These are phyloP conservation scores for Trichoderma parareesei DNA, from an alignment of 495 filamentous ascomycete species.

Conservation along the genomic window DNA sequence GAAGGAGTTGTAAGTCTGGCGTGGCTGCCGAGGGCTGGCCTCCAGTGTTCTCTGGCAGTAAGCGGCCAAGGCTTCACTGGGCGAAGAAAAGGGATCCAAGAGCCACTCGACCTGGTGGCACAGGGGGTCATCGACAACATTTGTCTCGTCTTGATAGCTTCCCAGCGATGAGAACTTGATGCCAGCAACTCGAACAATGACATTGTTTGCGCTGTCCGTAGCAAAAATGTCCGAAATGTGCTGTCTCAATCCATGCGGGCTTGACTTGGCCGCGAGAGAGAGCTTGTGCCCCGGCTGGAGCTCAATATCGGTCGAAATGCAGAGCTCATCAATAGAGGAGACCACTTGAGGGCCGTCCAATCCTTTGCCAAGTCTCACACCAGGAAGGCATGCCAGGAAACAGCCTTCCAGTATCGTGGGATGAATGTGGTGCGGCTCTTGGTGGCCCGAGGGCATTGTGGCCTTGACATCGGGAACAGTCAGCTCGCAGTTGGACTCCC, in stretches of 20 bases:
- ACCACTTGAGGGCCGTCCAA: constrained; percentile 10
- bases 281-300: neutral
- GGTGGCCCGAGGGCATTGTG: constrained; percentile 29
- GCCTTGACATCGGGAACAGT: constrained; percentile 26
- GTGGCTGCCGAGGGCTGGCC: neutral
- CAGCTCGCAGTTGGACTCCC: constrained; percentile 6
- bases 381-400: constrained; percentile 15
- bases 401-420: constrained; percentile 31
- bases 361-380: constrained; percentile 19
- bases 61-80: neutral
- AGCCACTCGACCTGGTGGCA: constrained; percentile 1
- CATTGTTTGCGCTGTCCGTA: neutral
- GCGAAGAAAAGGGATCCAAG: neutral
- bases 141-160: neutral
- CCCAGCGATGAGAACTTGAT: constrained; percentile 2
- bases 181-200: neutral
- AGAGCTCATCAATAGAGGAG: neutral
- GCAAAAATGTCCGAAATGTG: neutral
- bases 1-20: neutral
- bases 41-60: neutral
- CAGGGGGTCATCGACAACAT: neutral
- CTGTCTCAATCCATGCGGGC: constrained; percentile 4
- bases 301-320: neutral
- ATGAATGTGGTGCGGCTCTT: constrained; percentile 33
- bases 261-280: neutral